A percentile compares a stretch with the other conserved stretches of the same genome.
Evolutionary conservation across 2,329 filamentous ascomycete genomes (phyloP).

Genomic region (Beauveria scarabaeidicola): DNA sequence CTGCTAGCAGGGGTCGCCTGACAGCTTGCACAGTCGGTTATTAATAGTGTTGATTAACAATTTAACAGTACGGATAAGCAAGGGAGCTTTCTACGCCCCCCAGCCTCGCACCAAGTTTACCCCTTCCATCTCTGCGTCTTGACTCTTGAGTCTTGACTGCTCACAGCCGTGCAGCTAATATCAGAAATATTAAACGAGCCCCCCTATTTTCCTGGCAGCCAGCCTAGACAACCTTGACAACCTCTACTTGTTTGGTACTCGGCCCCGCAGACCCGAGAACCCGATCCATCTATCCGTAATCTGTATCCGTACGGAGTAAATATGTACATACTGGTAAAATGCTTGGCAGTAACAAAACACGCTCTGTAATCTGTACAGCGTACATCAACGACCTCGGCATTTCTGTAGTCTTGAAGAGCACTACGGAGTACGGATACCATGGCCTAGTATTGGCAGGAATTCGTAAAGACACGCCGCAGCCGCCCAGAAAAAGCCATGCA

Average conservation of each 20-base stretch:
- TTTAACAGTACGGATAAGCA: too few species aligned
- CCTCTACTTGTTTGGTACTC: background rate
- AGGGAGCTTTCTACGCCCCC: background rate
- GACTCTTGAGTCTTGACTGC: background rate
- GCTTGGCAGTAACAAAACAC: background rate
- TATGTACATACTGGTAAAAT: too few species aligned
- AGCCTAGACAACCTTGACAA: background rate
- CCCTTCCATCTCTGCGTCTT: background rate
- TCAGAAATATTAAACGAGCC: background rate
- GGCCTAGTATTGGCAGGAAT: too few species aligned
- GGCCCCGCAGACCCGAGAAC: background rate
- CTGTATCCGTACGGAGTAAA: too few species aligned
- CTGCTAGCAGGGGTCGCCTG: background rate
- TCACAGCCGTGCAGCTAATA: background rate
- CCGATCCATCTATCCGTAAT: background rate
- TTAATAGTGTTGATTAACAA: too few species aligned
- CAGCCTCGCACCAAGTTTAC: background rate
- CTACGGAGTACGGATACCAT: too few species aligned
- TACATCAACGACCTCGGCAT: too few species aligned
- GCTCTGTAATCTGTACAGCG: background rate
- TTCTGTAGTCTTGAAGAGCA: too few species aligned
- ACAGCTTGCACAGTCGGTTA: background rate
- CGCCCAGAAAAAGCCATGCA: background rate
- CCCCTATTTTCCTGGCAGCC: background rate
- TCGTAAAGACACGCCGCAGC: background rate